Evolutionary conservation across 1,284 basidiomycete genomes (phyloP).

Genomic region (Xanthoconium separans): DNA sequence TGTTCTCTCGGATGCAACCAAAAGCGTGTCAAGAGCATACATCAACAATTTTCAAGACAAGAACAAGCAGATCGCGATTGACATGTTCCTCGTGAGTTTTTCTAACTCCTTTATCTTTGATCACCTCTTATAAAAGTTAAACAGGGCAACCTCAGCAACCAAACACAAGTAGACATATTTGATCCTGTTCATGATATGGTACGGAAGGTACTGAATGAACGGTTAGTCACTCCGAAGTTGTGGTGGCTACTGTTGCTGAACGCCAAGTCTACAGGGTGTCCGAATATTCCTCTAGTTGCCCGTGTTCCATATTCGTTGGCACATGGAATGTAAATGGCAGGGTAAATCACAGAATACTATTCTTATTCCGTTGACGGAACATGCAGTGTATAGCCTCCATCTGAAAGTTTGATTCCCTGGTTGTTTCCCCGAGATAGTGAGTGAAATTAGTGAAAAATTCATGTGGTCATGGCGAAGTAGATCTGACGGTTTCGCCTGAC

Average conservation of each 20-base stretch:
- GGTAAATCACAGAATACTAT: constrained; percentile 41
- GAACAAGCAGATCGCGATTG: constrained; percentile 91
- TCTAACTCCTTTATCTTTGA: not conserved
- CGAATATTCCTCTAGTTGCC: constrained; percentile 83
- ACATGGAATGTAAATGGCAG: constrained; percentile 97
- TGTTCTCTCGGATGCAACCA: constrained; percentile 92
- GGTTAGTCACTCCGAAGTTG: constrained; percentile 39
- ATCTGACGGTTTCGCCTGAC: constrained; percentile 11
- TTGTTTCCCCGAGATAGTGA: constrained; percentile 79
- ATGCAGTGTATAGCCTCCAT: constrained; percentile 53
- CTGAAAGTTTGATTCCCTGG: constrained; percentile 88
- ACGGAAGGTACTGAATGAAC: constrained; percentile 63
- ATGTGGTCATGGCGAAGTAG: not conserved
- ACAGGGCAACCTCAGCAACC: constrained; percentile 89
- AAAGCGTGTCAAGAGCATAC: constrained; percentile 92
- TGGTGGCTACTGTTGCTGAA: not conserved
- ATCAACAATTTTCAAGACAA: constrained; percentile 99
- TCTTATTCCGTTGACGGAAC: constrained; percentile 14
- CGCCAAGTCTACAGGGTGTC: constrained; percentile 47
- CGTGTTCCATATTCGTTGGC: constrained; percentile 80
- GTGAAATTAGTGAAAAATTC: constrained; percentile 26
- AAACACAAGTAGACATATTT: constrained; percentile 87
- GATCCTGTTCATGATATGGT: constrained; percentile 94
- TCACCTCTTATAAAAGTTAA: not conserved
- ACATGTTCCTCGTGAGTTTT: constrained; percentile 81